Evolutionary conservation across 179 eudicot genomes (phyloP).

Genomic region (Beta corolliflora): DNA sequence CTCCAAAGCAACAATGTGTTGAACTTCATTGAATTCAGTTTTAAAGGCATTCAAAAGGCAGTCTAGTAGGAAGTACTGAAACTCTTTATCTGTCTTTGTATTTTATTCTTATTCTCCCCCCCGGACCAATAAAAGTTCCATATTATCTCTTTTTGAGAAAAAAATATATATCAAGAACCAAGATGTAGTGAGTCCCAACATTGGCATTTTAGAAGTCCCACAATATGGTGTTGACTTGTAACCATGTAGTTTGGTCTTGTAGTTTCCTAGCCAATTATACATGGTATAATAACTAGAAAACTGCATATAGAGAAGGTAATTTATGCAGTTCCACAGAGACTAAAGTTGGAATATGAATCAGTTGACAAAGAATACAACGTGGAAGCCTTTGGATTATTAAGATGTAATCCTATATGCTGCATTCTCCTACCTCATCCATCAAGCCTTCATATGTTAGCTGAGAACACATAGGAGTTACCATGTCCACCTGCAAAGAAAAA

Average conservation of each 20-base stretch:
- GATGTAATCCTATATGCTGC: neutral
- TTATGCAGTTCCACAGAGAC: neutral
- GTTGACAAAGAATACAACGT: no score
- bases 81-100: neutral
- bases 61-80: neutral
- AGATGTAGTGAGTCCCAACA: no score
- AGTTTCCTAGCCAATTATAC: neutral
- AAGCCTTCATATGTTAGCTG: slow-evolving; percentile 95
- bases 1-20: neutral
- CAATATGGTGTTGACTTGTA: neutral
- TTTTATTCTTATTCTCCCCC: neutral
- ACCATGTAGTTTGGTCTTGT: neutral
- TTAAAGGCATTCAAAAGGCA: neutral
- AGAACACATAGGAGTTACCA: slow-evolving; percentile 95
- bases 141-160: neutral
- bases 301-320: neutral
- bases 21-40: neutral
- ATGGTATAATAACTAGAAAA: neutral
- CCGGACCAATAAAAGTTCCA: neutral
- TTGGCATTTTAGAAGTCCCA: neutral
- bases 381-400: no score
- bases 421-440: slow-evolving; percentile 78
- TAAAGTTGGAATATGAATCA: no score
- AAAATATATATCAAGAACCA: neutral
- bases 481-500: slow-evolving; percentile 74